Evolutionary conservation across 257 asterid genomes (phyloP).

Genomic region (Nyctanthes arbortristis): DNA sequence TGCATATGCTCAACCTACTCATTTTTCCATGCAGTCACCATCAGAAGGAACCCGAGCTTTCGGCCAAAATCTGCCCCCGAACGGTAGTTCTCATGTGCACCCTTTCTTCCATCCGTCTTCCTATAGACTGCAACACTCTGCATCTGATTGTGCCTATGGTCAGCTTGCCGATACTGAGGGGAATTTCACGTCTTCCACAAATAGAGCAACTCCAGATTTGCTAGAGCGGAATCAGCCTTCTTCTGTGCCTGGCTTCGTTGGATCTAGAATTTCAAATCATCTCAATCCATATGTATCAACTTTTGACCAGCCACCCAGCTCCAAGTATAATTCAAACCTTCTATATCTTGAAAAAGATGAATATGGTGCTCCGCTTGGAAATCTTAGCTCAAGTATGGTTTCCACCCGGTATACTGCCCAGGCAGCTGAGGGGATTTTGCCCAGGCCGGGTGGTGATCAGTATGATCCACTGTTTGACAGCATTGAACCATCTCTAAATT

Average conservation of each 20-base stretch:
- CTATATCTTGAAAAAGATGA: constrained; percentile 41
- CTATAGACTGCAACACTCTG: constrained; percentile 40
- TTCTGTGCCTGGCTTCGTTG: constrained; percentile 35
- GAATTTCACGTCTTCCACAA: constrained; percentile 40
- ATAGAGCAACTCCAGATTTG: constrained; percentile 44
- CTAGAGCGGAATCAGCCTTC: constrained; percentile 48
- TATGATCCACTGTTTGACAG: constrained; percentile 92
- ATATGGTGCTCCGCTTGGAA: constrained; percentile 38
- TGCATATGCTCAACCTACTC: constrained; percentile 36
- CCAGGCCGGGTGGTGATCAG: constrained; percentile 52
- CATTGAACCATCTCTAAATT: constrained; percentile 67
- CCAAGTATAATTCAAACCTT: constrained; percentile 50
- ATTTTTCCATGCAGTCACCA: constrained; percentile 38
- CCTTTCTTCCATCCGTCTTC: constrained; percentile 43
- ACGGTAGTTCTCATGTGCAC: constrained; percentile 28
- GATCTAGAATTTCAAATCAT: constrained; percentile 53
- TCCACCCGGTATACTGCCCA: constrained; percentile 41
- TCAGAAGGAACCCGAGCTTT: constrained; percentile 39
- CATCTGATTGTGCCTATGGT: constrained; percentile 32
- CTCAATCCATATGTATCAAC: constrained; percentile 72
- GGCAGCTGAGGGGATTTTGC: constrained; percentile 34
- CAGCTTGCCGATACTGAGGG: constrained; percentile 41
- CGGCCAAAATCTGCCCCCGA: constrained; percentile 46
- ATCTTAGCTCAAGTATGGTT: constrained; percentile 35
- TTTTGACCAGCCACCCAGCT: constrained; percentile 61